These are phyloP conservation scores for Aspergillus costaricaensis DNA, from an alignment of 2,329 filamentous ascomycete species.

Conservation along the genomic window DNA sequence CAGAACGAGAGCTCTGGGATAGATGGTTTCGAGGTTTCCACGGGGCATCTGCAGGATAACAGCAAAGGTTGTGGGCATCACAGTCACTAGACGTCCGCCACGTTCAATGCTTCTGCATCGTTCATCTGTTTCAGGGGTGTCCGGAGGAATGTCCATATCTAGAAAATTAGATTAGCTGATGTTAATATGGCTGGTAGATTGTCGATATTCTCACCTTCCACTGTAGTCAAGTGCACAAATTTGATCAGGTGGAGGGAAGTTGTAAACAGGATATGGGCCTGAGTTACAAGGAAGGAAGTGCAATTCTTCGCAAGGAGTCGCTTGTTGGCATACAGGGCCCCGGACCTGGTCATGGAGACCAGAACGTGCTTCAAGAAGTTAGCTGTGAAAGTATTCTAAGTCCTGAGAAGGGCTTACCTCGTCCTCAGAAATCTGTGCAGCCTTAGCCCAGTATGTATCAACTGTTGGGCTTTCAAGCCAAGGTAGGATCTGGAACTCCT, in stretches of 20 bases:
- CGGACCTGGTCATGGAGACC: conserved; percentile 72
- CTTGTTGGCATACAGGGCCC: conserved; percentile 76
- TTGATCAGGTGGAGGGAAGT: conserved; percentile 92
- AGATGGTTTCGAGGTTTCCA: conserved; percentile 94
- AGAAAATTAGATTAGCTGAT: conserved; percentile 24
- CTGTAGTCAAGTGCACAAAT: conserved; percentile 76
- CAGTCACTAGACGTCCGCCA: conserved; percentile 81
- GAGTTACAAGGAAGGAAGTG: conserved; percentile 83
- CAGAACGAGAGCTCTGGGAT: conserved; percentile 86
- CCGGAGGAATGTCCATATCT: conserved; percentile 80
- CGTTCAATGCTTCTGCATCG: conserved; percentile 89
- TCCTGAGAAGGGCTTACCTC: conserved; percentile 33
- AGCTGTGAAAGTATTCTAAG: conserved; percentile 5
- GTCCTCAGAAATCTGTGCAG: conserved; percentile 40
- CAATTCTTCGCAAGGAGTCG: conserved; percentile 78
- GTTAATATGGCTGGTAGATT: conserved; percentile 24
- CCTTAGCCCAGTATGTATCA: conserved; percentile 43
- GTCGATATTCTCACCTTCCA: conserved; percentile 55
- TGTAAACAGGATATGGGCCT: conserved; percentile 83
- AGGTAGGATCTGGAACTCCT: conserved; percentile 21
- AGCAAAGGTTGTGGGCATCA: conserved; percentile 83
- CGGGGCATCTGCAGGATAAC: conserved; percentile 92
- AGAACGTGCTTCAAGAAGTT: conserved; percentile 45
- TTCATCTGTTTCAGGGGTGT: conserved; percentile 90
- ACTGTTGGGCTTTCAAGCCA: conserved; percentile 37